Percentiles rank a stretch among this genome's conserved stretches.
These are phyloP conservation scores for Pseudogymnoascus sp. DNA, from an alignment of 2,329 filamentous ascomycete species.

Conservation along the genomic window DNA sequence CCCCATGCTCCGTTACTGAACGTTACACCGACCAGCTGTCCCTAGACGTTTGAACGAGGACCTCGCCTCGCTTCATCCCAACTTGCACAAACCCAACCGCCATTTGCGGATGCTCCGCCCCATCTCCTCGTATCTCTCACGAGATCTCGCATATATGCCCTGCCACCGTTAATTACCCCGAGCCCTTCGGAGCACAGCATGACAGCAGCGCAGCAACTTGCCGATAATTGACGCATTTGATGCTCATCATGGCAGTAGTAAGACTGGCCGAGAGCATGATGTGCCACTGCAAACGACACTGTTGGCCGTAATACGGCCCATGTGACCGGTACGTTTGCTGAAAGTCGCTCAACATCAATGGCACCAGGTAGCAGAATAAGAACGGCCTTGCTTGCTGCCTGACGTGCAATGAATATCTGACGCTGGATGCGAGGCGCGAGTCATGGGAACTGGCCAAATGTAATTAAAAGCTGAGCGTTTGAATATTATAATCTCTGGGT, in stretches of 20 bases:
- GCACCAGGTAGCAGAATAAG: background rate
- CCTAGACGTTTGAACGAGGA: background rate
- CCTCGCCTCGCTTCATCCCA: background rate
- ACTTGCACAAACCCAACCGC: background rate
- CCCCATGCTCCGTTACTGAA: background rate
- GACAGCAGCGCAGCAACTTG: background rate
- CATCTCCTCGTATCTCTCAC: background rate
- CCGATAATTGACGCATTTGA: background rate
- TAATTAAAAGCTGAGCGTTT: background rate
- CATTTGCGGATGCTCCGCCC: background rate
- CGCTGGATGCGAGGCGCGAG: background rate
- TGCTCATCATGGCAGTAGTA: background rate
- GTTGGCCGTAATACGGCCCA: background rate
- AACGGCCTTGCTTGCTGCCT: background rate
- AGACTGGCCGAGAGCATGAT: background rate
- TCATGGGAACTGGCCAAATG: background rate
- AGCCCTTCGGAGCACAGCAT: background rate
- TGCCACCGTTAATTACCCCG: background rate
- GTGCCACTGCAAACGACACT: background rate
- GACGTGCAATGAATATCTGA: background rate
- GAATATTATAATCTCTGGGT: background rate
- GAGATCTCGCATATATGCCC: background rate
- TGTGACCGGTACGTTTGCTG: background rate
- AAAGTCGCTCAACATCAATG: background rate
- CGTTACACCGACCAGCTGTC: constrained; percentile 2